Percentiles rank a stretch among this genome's conserved stretches.
phyloP scores from a whole-genome alignment of 2,329 filamentous ascomycete species.

The Diplodia seriata region DNA sequence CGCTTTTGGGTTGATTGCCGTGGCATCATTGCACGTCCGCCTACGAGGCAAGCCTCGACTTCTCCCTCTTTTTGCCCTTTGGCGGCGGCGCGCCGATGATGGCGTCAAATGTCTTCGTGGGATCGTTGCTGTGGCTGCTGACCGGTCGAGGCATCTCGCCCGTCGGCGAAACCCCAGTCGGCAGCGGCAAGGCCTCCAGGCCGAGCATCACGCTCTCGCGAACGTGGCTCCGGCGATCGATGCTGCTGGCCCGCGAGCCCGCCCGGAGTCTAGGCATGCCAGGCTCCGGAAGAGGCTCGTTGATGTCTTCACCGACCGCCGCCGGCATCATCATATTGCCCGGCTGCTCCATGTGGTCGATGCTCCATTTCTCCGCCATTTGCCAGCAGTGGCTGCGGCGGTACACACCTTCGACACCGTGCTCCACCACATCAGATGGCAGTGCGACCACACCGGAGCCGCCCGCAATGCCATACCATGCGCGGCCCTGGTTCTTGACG shows the following conservation, averaged over 20 bases:
- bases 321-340: constrained; percentile 39
- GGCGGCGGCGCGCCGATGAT: constrained; percentile 40
- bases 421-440: constrained; percentile 68
- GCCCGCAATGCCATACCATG: constrained; percentile 78
- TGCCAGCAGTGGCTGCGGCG: constrained; percentile 73
- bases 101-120: constrained; percentile 58
- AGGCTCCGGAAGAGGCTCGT: constrained; percentile 43
- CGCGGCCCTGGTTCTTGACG: constrained; percentile 61
- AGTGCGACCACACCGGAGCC: constrained; percentile 66
- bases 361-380: constrained; percentile 67
- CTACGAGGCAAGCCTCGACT: constrained; percentile 29
- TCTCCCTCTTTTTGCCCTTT: constrained; percentile 30
- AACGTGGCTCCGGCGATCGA: constrained; percentile 16
- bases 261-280: constrained; percentile 20
- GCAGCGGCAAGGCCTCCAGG: constrained; percentile 56
- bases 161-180: constrained; percentile 50
- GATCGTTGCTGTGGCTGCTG: constrained; percentile 44
- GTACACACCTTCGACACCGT: constrained; percentile 72
- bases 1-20: constrained; percentile 12
- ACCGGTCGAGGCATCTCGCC: constrained; percentile 39
- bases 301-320: constrained; percentile 45
- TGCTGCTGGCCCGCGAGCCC: constrained; percentile 28
- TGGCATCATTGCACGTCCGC: not conserved
- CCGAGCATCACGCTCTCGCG: constrained; percentile 55
- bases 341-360: constrained; percentile 40